Evolutionary conservation across 2,329 filamentous ascomycete species (phyloP), one percentile per base, ranked within the genome.

Genomic region (Clarireedia homoeocarpa): DNA sequence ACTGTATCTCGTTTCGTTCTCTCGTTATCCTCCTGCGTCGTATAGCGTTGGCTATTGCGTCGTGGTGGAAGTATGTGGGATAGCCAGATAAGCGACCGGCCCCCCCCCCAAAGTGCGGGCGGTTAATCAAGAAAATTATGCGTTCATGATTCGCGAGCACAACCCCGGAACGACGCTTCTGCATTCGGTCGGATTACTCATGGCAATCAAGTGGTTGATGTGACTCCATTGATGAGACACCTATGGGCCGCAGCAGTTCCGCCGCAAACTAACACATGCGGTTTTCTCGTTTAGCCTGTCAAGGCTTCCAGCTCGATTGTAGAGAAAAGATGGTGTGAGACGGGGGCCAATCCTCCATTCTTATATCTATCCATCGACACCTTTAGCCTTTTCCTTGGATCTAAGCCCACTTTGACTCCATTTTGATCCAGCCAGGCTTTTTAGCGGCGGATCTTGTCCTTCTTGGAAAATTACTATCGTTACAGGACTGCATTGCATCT

Each of bases 291-390:
- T 30, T 20, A 20, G 40, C 15, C 24, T 36, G 30, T 50, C 14
- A 34, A 50, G 52, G 46, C 52, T 34, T 50, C 46, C 46, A 50
- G 36, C 52, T 55, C 52, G 17, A 50, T 15, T 50, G 26, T 4
- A n/a, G 48, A 30, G 27, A 14, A 15, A 40, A 40, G 4, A 34
- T 26, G n/a, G 40, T 23, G 52, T 55, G 46, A 44, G 46, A 55
- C 50, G 52, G 52, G 52, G 52, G 39, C 52, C 52, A 55, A 36
- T 55, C 52, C 52, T 55, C 30, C 23, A 50, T 34, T 55, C 27
- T 50, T 50, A 55, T 55, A 55, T 50, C 47, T 55, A 24, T 50
- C 50, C 34, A 17, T 3, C 6, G 10, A 50, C 23, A 38, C 23
- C 46, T 46, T 26, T 42, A 47, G 46, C 52, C 42, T 47, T 50